Base-by-base conservation (phyloP, 345 rosid genomes). In the Jatropha curcas region DNA sequence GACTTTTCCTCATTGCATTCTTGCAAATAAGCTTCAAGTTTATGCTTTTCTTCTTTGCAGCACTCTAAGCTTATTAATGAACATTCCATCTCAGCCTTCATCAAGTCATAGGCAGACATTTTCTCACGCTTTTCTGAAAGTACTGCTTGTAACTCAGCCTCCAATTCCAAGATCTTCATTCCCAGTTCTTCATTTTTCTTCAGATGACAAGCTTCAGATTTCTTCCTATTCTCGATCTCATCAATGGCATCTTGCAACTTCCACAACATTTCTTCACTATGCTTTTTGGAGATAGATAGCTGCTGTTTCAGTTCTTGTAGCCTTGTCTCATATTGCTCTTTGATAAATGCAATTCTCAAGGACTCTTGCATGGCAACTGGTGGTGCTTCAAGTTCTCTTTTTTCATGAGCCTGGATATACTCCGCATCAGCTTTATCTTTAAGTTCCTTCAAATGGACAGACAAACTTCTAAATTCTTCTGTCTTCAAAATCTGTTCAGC, bases 11-110 rank as follows among this genome's bases (percentile, higher is more conserved):
- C 86, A 0, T 72, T 73, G 82, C 89, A 85, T 76, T 90, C 89
- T 61, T 78, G 83, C 77, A 92, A 72, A 68, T 78, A 81, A 68
- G 77, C 85, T 87, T 95, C 97, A 72, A 94, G 87, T 60, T 80
- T 91, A 70, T 89, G 80, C 66, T 95, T 92, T 81, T 95, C 99
- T 87, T 92, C 98, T 83, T 90, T 95, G 66, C 99, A 95, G 83
- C 99, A 95, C 75, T 92, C 97, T 0, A 95, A 96, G 80, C 97
- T 95, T 75, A 95, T 87, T 61, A 86, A 83, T 70, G 99, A 82
- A 82, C 99, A 95, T 72, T 95, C 99, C 80, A 91, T 73, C 77
- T 95, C 97, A 71, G 98, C 98, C 80, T 92, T 95, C 92, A 89
- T 87, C 80, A 83, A 55, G 79, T 95, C 98, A 35, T 88, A 90